These are phyloP conservation scores for Talaromyces piceae DNA, from an alignment of 2,329 filamentous ascomycete species.

Conservation along the genomic window DNA sequence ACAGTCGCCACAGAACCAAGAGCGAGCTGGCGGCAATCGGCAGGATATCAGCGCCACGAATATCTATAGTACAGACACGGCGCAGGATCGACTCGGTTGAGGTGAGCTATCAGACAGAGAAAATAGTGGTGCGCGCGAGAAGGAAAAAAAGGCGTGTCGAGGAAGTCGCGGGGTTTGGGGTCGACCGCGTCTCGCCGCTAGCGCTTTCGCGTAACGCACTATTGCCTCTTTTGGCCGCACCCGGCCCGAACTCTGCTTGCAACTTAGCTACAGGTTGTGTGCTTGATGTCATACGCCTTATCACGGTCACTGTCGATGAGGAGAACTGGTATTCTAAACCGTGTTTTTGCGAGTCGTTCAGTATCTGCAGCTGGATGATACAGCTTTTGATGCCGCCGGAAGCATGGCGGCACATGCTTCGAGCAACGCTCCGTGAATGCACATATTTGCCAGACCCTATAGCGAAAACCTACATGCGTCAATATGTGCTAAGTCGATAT, in stretches of 20 bases:
- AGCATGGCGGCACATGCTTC: constrained; percentile 43
- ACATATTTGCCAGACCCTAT: constrained; percentile 54
- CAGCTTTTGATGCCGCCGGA: constrained; percentile 19
- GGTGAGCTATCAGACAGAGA: not conserved
- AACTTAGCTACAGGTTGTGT: not conserved
- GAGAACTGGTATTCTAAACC: too few species aligned
- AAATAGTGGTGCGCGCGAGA: too few species aligned
- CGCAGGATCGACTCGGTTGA: not conserved
- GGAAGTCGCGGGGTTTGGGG: constrained; percentile 18
- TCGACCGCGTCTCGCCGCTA: constrained; percentile 17
- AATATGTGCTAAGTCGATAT: constrained; percentile 44
- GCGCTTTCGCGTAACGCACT: constrained; percentile 10
- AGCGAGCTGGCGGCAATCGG: not conserved
- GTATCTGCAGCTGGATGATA: constrained; percentile 11
- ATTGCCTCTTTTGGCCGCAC: constrained; percentile 16
- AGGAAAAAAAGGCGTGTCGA: constrained; percentile 7
- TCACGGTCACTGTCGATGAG: too few species aligned
- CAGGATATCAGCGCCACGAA: too few species aligned
- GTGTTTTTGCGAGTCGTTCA: not conserved
- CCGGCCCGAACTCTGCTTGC: not conserved
- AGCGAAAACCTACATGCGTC: constrained; percentile 44
- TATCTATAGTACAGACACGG: not conserved
- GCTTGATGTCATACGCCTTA: not conserved
- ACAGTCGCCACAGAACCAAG: not conserved
- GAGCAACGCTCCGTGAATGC: constrained; percentile 51